Percentiles rank a stretch among this genome's conserved stretches.
phyloP scores from a whole-genome alignment of 2,329 filamentous ascomycete genomes.

The Esteya vermicola region DNA sequence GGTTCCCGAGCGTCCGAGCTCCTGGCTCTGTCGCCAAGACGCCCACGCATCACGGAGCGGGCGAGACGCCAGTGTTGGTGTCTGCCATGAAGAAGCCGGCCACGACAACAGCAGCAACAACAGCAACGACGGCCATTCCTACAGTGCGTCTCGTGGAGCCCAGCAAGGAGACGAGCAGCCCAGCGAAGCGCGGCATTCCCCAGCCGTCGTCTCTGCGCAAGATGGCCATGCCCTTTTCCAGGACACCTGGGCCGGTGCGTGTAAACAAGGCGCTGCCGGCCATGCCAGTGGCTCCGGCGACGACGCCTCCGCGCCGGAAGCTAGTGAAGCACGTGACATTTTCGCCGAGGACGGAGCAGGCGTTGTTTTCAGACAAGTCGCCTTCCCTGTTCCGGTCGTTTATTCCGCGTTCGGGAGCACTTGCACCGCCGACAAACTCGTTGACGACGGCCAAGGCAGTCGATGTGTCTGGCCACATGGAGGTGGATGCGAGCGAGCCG shows the following conservation, averaged over 20 bases:
- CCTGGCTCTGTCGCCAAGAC: constrained; percentile 28
- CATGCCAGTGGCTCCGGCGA: constrained; percentile 26
- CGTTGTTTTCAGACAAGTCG: constrained; percentile 29
- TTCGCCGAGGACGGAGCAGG: constrained; percentile 51
- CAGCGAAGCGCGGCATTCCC: too few species aligned
- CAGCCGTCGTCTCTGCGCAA: too few species aligned
- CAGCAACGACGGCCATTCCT: constrained; percentile 17
- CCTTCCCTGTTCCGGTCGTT: constrained; percentile 41
- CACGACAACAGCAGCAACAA: constrained; percentile 16
- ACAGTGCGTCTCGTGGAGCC: background rate
- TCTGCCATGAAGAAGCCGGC: constrained; percentile 31
- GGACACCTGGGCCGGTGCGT: constrained; percentile 29
- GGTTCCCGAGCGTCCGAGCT: constrained; percentile 37
- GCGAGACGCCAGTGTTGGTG: constrained; percentile 24
- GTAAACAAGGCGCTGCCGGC: constrained; percentile 36
- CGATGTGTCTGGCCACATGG: too few species aligned
- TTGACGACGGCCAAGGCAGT: background rate
- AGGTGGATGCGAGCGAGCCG: background rate
- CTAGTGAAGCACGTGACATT: constrained; percentile 65
- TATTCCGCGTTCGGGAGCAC: constrained; percentile 27
- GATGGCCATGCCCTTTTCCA: constrained; percentile 20
- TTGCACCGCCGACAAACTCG: too few species aligned
- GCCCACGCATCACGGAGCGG: constrained; percentile 26
- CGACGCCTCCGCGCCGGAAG: constrained; percentile 56
- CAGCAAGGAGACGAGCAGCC: background rate